Evolutionary conservation across 208 protist genomes (phyloP), one percentile per base, ranked within the genome.

Genomic region (Crithidia expoeki): DNA sequence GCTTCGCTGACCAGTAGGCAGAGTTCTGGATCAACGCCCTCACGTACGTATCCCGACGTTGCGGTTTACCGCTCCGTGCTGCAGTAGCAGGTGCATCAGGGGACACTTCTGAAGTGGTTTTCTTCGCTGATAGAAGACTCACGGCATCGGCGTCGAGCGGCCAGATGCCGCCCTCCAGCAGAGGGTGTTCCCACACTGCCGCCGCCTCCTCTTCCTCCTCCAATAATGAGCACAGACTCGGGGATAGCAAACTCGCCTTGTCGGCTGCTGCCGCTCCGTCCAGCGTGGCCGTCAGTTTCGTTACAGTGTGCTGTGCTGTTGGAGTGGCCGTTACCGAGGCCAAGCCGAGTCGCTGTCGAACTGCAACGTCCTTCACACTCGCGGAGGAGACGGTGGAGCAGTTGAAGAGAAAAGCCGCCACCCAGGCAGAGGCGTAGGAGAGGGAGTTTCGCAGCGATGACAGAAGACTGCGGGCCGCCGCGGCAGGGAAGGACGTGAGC

Each of bases 391-490:
- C 72, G 30, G 72, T 33, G 17, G 64, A 59, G 63, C 64, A 60
- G 64, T 72, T 77, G 64, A 71, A 57, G 57, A 77, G 72, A 40
- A 77, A 77, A 10, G 72, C 72, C 0, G 72, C 72, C 4, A 67
- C 72, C 72, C 72, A 77, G 11, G 68, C 72, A 2, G 64, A 66
- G 33, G 64, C 72, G 64, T 77, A 77, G 63, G 46, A 61, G 64
- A 77, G 32, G 14, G 72, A 53, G 55, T 77, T 64, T 23, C 72
- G 72, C 56, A 77, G 49, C 21, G 72, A 72, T 16, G 44, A 52
- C 49, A 77, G 25, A 9, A 77, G 40, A 0, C 64, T 44, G 9
- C 72, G 63, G 5, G 72, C 72, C 0, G 65, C 46, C 2, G 58
- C 38, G 14, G 27, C 44, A 0, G 46, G 16, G 16, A 42, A 21